Base-by-base conservation (phyloP, 2,329 filamentous ascomycete genomes). In the Fusarium sp. region DNA sequence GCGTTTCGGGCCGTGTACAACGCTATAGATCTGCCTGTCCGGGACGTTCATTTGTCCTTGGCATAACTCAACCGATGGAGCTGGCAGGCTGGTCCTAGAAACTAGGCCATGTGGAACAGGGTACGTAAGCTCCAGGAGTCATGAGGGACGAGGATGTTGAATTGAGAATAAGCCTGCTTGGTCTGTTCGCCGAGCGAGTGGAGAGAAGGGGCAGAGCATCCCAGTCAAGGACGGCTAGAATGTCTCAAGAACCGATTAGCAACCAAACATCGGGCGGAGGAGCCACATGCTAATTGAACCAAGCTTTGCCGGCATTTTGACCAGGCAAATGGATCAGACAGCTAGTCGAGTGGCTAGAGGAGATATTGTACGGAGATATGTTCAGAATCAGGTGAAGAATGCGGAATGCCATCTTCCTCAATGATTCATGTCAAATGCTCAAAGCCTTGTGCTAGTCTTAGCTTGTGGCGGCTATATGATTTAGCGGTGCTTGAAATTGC, bases 201-300 rank as follows among this genome's bases (percentile, higher is more conserved):
- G 75, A 72, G 65, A 45, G 70, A 67, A 66, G 66, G 70, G 63
- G 63, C 56, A 61, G 57, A 66, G 44, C 35, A 75, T 70, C 70
- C 70, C 67, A 69, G 72, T 54, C 69, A 69, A 65, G 67, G 61
- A 67, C 59, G 65, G 74, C 73, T 77, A 75, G 76, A 78, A 78
- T 75, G 76, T 78, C 76, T 77, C 76, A 75, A 70, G 76, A 78
- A 77, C 73, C 72, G 64, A 70, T 73, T 74, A 75, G 76, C 66
- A 70, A 66, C 69, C 66, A 75, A 74, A 71, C 56, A 76, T 52
- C 51, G 42, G 56, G 70, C 62, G 69, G 61, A 66, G 64, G 54
- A 63, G 58, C 52, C 64, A 57, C 55, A 48, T 55, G 63, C 52
- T 59, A 57, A 55, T 59, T 73, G 68, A 63, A 52, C 73, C 67